Conservation (phyloP, 306 rosid species). For the Ceratonia siliqua region DNA sequence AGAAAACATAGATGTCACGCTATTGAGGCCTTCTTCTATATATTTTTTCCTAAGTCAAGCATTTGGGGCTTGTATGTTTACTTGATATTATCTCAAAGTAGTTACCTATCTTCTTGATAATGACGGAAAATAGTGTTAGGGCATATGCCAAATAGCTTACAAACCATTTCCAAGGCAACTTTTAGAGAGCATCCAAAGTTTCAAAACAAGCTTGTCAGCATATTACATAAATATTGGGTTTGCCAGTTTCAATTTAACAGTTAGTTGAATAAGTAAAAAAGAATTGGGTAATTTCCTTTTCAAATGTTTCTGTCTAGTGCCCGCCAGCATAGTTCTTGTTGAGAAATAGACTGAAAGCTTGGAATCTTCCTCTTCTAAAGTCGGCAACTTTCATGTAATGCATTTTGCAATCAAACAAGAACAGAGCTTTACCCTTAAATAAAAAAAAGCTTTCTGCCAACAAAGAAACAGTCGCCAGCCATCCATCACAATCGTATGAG, state of each 20-base stretch:
- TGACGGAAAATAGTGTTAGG: not conserved
- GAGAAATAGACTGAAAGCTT: not conserved
- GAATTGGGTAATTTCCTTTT: not conserved
- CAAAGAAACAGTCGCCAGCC: constrained; percentile 29
- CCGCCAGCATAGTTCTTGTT: not conserved
- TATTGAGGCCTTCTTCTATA: no score
- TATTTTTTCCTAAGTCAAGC: no score
- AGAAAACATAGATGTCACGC: no score
- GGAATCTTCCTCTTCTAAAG: constrained; percentile 28
- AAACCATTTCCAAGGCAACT: not conserved
- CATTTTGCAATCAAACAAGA: constrained; percentile 36
- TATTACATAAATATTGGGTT: not conserved
- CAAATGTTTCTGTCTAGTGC: not conserved
- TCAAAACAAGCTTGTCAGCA: not conserved
- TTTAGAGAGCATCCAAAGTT: constrained; percentile 24
- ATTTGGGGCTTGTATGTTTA: not conserved
- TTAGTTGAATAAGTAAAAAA: not conserved
- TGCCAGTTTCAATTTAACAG: not conserved
- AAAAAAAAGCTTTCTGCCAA: not conserved
- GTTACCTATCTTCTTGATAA: not conserved
- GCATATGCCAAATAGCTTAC: constrained; percentile 18
- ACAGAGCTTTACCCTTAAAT: not conserved
- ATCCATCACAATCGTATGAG: not conserved
- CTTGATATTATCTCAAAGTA: not conserved
- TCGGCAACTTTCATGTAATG: constrained; percentile 31